A percentile compares a stretch with the other conserved stretches of the same genome.
Evolutionary conservation across 805 yeast species (phyloP).

Genomic region (Ogataea corticis): DNA sequence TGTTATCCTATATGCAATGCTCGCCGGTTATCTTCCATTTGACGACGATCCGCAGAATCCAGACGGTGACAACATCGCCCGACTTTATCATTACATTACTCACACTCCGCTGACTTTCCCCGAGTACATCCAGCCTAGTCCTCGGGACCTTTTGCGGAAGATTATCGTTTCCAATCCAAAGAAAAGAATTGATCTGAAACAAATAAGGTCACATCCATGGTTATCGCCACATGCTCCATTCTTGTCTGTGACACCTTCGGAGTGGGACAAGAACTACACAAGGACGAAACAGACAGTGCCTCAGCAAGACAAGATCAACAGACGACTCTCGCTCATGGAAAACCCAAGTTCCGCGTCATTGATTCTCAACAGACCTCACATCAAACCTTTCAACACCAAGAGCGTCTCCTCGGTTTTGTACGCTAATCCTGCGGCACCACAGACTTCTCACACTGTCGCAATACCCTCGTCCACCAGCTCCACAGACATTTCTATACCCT

Average conservation of each 20-base stretch:
- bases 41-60: slow-evolving; percentile 98
- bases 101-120: slow-evolving; percentile 93
- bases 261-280: slow-evolving; percentile 76
- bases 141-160: slow-evolving; percentile 85
- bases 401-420: slow-evolving; percentile 40
- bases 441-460: slow-evolving; percentile 50
- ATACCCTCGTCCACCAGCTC: slow-evolving; percentile 31
- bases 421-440: slow-evolving; percentile 63
- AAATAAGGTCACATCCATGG: slow-evolving; percentile 85
- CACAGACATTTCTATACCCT: slow-evolving; percentile 22
- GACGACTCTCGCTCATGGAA: slow-evolving; percentile 46
- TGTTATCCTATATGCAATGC: slow-evolving; percentile 91
- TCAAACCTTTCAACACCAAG: slow-evolving; percentile 40
- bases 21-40: slow-evolving; percentile 95
- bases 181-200: slow-evolving; percentile 65
- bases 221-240: slow-evolving; percentile 79
- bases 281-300: slow-evolving; percentile 34
- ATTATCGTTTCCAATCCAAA: slow-evolving; percentile 84
- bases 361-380: slow-evolving; percentile 36
- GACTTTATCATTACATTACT: slow-evolving; percentile 88
- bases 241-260: slow-evolving; percentile 79
- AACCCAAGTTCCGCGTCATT: slow-evolving; percentile 42
- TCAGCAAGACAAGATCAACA: slow-evolving; percentile 28
- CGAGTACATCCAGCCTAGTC: slow-evolving; percentile 85
- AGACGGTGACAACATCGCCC: slow-evolving; percentile 91